Evolutionary conservation across 108 stramenopile species (phyloP), one percentile per base, ranked within the genome.

Genomic region (Nitzschia sp.): DNA sequence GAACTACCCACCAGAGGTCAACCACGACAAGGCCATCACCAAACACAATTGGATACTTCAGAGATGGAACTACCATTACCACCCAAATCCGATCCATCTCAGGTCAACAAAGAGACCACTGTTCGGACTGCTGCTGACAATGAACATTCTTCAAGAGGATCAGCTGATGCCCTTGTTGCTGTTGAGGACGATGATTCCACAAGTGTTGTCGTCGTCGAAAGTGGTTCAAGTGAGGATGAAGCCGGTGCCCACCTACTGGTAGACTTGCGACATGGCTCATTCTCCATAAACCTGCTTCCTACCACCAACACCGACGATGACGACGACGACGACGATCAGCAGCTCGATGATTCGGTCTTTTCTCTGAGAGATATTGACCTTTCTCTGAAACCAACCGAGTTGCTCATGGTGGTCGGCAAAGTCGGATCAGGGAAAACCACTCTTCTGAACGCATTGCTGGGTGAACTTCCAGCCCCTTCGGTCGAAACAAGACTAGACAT

Each of bases 371-470:
- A 63, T 9, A 64, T 89, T 23, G 65, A 87, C 68, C 69, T 88
- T 32, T 33, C 78, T 19, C 53, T 91, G 2, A 21, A 50, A 5
- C 63, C 65, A 3, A 84, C 84, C n/a, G 72, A 92, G 63, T 68
- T 91, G 27, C 33, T 86, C 33, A 72, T 70, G 44, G 78, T 95
- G 3, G 78, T 77, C 30, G 86, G 96, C 0, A 87, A 91, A 13
- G 93, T 98, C 4, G 97, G 92, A 0, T 53, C 69, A 65, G 97
- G 97, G 2, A 98, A 98, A 72, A 77, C 83, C 0, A 85, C 86
- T 1, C 66, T 98, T 0, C 63, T 96, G 22, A 67, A 80, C 26
- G 93, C 84, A 8, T 72, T 98, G 13, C 71, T 98, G 41, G 89
- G 86, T 0, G 94, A 96, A 77, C 71, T 91, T 6, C 72, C 93